phyloP scores from a whole-genome alignment of 805 yeast species.

The Naumovozyma dairenensis region DNA sequence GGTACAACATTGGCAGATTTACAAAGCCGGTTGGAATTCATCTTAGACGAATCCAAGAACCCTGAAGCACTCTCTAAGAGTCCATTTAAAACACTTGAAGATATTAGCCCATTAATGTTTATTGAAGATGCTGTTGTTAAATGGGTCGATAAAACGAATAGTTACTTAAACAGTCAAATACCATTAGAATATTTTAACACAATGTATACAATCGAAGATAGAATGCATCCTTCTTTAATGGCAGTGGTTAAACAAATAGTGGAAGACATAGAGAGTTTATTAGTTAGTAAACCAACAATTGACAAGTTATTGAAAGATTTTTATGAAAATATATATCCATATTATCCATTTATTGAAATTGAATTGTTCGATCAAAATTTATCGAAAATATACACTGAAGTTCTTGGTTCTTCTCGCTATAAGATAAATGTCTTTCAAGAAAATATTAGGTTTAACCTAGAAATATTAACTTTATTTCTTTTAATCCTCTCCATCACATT shows the following conservation, averaged over 20 bases:
- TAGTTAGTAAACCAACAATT: not conserved
- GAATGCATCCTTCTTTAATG: conserved; percentile 1
- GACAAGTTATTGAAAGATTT: conserved; percentile 2
- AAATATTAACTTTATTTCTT: conserved; percentile 7
- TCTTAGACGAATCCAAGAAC: not conserved
- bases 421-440: conserved; percentile 6
- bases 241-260: conserved; percentile 2
- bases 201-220: conserved; percentile 2
- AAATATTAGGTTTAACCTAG: conserved; percentile 8
- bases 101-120: conserved; percentile 5
- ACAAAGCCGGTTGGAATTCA: conserved; percentile 1
- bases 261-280: not conserved
- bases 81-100: not conserved
- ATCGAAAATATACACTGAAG: not conserved
- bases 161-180: conserved; percentile 1
- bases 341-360: conserved; percentile 6
- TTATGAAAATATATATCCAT: conserved; percentile 5
- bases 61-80: not conserved
- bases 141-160: conserved; percentile 2
- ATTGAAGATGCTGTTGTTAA: conserved; percentile 7
- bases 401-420: conserved; percentile 1
- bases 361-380: conserved; percentile 5
- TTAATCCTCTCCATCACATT: conserved; percentile 6
- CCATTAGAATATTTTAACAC: conserved; percentile 2
- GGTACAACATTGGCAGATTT: conserved; percentile 6